Conservation (phyloP, 257 asterid genomes). For the Gynochthodes officinalis region DNA sequence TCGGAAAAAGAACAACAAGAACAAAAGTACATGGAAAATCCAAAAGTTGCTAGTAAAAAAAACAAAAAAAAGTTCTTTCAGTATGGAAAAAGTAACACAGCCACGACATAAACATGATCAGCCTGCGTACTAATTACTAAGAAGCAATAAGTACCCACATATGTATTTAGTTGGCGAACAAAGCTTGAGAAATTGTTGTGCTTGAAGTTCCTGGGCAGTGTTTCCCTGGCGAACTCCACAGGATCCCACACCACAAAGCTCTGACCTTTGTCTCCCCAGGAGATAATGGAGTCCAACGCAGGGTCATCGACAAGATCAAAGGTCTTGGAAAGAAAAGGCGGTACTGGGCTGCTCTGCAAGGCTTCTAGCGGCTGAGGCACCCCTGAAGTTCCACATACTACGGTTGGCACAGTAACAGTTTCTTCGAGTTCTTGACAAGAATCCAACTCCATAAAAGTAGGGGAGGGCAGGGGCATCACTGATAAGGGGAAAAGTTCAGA, state of each 20-base stretch:
- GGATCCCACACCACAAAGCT: conserved; percentile 90
- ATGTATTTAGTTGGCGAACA: conserved; percentile 93
- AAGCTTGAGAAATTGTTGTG: conserved; percentile 93
- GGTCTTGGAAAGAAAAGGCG: conserved; percentile 76
- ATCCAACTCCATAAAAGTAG: conserved; percentile 28
- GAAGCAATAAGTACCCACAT: conserved; percentile 59
- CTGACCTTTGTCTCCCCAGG: conserved; percentile 63
- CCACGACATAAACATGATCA: conserved; percentile 22
- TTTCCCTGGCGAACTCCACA: conserved; percentile 50
- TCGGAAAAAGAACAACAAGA: conserved; percentile 11
- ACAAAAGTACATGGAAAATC: conserved; percentile 21
- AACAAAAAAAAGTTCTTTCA: not conserved
- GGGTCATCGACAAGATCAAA: conserved; percentile 80
- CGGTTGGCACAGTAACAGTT: no score
- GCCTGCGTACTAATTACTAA: conserved; percentile 18
- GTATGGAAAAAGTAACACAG: not conserved
- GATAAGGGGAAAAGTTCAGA: conserved; percentile 17
- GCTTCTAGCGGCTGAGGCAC: conserved; percentile 59
- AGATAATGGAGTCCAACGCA: conserved; percentile 48
- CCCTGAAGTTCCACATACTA: no score
- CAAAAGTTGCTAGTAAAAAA: not conserved
- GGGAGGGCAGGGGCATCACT: conserved; percentile 15
- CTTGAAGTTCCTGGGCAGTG: conserved; percentile 77
- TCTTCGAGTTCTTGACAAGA: conserved; percentile 23
- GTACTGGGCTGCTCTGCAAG: conserved; percentile 53